Percentiles rank a stretch among this genome's conserved stretches.
These are phyloP conservation scores for Peniophora sp. DNA, from an alignment of 1,284 basidiomycete species.

Conservation along the genomic window DNA sequence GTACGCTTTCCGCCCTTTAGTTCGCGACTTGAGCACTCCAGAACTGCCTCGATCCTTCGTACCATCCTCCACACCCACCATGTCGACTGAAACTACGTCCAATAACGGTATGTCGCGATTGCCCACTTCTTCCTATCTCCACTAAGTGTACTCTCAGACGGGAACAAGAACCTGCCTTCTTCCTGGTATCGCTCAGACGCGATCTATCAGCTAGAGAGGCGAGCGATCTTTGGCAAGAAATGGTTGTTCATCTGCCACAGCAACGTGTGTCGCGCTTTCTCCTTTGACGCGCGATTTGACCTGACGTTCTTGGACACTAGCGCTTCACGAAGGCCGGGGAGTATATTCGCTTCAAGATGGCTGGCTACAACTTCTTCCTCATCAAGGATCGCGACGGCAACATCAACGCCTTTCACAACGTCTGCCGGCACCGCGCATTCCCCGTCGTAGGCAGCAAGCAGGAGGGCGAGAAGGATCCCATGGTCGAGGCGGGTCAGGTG, in stretches of 20 bases:
- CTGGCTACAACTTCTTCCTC: slow-evolving; percentile 12
- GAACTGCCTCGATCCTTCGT: no score
- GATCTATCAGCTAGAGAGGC: slow-evolving; percentile 16
- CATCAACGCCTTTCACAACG: slow-evolving; percentile 13
- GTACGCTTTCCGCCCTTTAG: no score
- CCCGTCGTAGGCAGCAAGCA: slow-evolving; percentile 15
- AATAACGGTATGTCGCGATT: no score
- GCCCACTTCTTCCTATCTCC: no score
- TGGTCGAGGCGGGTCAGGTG: slow-evolving; percentile 5
- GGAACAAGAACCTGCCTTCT: neutral
- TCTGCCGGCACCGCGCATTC: slow-evolving; percentile 18
- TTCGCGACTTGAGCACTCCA: no score
- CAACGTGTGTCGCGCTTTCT: neutral
- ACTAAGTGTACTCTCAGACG: no score
- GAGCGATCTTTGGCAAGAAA: slow-evolving; percentile 17
- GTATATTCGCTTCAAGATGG: slow-evolving; percentile 13
- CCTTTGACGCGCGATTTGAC: slow-evolving; percentile 8
- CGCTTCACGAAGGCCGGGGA: slow-evolving; percentile 17
- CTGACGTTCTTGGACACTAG: slow-evolving; percentile 12
- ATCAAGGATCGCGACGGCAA: slow-evolving; percentile 12
- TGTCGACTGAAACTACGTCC: no score
- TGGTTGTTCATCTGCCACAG: neutral
- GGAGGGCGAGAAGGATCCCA: slow-evolving; percentile 6
- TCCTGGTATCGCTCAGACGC: slow-evolving; percentile 3
- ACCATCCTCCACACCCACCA: no score